Percentiles rank a stretch among this genome's conserved stretches.
Conservation (phyloP, 495 filamentous ascomycete genomes). For the Lasiosphaeris hirsuta region DNA sequence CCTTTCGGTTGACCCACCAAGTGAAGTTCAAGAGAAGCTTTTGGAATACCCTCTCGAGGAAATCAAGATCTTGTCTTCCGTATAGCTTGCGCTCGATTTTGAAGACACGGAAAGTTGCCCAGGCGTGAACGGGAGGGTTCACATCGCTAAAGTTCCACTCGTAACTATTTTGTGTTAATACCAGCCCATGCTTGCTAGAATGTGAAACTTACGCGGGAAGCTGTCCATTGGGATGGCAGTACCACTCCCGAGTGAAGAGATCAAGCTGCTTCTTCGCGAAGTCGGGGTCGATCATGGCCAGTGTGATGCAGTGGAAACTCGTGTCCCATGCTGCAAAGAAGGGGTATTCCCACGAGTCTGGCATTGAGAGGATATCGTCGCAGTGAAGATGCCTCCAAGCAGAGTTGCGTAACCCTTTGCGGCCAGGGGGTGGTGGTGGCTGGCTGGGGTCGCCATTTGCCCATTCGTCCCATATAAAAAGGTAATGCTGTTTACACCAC, state of each 20-base stretch:
- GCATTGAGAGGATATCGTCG: slow-evolving; percentile 95
- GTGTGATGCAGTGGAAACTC: slow-evolving; percentile 91
- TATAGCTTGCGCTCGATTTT: slow-evolving; percentile 98
- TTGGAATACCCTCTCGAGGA: slow-evolving; percentile 93
- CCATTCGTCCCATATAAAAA: slow-evolving; percentile 97
- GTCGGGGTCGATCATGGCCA: slow-evolving; percentile 96
- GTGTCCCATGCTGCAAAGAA: slow-evolving; percentile 99
- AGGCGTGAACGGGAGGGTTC: slow-evolving; percentile 94
- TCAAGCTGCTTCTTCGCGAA: slow-evolving; percentile 98
- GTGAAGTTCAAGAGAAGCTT: slow-evolving; percentile 95
- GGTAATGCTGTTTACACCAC: slow-evolving; percentile 96
- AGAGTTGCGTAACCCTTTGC: slow-evolving; percentile 79
- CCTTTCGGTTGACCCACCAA: slow-evolving; percentile 98
- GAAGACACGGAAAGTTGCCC: slow-evolving; percentile 91
- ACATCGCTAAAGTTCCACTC: slow-evolving; percentile 99
- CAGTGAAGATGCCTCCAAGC: slow-evolving; percentile 92
- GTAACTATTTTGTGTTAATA: slow-evolving; percentile 45
- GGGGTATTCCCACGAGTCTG: slow-evolving; percentile 97
- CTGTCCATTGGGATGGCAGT: slow-evolving; percentile 98
- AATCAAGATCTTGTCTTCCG: slow-evolving; percentile 89
- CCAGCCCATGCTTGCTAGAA: background rate
- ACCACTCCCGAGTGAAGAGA: slow-evolving; percentile 94
- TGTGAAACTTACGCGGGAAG: slow-evolving; percentile 51
- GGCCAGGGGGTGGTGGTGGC: slow-evolving; percentile 75
- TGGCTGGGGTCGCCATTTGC: slow-evolving; percentile 70